A percentile compares a stretch with the other conserved stretches of the same genome.
Conservation (phyloP, 352 stramenopile species). For the Phytophthora sp. region DNA sequence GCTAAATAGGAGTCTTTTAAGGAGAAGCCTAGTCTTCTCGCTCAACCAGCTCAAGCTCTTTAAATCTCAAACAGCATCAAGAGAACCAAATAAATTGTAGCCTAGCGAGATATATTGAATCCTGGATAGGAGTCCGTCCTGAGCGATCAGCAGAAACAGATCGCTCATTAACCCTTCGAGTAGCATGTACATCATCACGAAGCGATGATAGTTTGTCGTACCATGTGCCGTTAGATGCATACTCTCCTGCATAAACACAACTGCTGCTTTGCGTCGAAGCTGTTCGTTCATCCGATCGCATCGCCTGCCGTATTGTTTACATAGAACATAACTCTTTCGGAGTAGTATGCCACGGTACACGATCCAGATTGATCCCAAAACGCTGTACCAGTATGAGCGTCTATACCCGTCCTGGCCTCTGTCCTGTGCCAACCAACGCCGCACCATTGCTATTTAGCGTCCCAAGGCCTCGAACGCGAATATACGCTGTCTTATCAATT, state of each 20-base stretch:
- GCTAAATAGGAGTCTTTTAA: slow-evolving; percentile 30
- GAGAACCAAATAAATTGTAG: slow-evolving; percentile 38
- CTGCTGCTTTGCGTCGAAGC: slow-evolving; percentile 6
- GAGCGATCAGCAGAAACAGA: slow-evolving; percentile 38
- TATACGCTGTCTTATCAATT: slow-evolving; percentile 25
- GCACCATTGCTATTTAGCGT: slow-evolving; percentile 26
- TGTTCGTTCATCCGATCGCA: slow-evolving; percentile 18
- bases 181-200: slow-evolving; percentile 29
- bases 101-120: slow-evolving; percentile 37
- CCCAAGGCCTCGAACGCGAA: slow-evolving; percentile 24
- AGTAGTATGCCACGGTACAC: slow-evolving; percentile 28
- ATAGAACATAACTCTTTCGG: slow-evolving; percentile 25
- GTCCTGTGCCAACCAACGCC: slow-evolving; percentile 25
- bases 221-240: slow-evolving; percentile 26
- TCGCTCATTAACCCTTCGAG: slow-evolving; percentile 39
- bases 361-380: slow-evolving; percentile 29
- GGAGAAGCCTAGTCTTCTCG: not conserved
- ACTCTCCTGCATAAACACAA: slow-evolving; percentile 35
- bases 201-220: slow-evolving; percentile 24
- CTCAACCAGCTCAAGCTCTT: slow-evolving; percentile 19
- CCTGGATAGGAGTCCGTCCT: slow-evolving; percentile 21
- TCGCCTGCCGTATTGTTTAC: slow-evolving; percentile 14
- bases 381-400: slow-evolving; percentile 33
- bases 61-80: slow-evolving; percentile 36
- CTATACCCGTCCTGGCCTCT: slow-evolving; percentile 17